Conservation (phyloP, 176 grass and related monocot species). For the Triticum dicoccoides region DNA sequence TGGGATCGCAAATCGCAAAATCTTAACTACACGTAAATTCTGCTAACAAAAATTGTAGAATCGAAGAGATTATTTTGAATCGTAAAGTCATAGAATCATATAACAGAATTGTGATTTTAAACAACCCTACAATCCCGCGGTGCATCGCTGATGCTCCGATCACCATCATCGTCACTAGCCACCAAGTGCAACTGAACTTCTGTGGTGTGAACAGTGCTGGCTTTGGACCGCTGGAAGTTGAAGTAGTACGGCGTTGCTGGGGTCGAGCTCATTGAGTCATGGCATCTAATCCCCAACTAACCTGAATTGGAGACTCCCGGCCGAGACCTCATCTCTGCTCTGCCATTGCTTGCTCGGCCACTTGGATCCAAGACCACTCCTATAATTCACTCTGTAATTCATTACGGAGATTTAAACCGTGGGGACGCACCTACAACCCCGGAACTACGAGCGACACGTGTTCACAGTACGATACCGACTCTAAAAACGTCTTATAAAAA, state of each 20-base stretch:
- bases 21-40: no score
- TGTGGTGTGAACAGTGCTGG: constrained; percentile 13
- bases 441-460: not conserved
- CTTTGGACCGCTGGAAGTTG: not conserved
- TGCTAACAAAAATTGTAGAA: no score
- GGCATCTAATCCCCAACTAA: constrained; percentile 43
- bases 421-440: not conserved
- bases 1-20: no score
- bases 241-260: constrained; percentile 14
- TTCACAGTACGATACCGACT: no score
- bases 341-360: constrained; percentile 1
- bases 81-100: no score
- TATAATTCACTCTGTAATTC: not conserved
- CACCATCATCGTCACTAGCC: not conserved
- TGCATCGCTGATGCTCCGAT: not conserved
- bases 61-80: no score
- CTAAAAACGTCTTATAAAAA: no score
- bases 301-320: constrained; percentile 15
- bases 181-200: not conserved
- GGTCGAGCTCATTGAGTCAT: constrained; percentile 25
- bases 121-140: not conserved
- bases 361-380: constrained; percentile 11
- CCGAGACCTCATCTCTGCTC: not conserved
- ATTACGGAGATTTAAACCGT: not conserved
- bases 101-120: no score